Base-by-base conservation (phyloP, 441 rosid species). In the Erodium texanum region DNA sequence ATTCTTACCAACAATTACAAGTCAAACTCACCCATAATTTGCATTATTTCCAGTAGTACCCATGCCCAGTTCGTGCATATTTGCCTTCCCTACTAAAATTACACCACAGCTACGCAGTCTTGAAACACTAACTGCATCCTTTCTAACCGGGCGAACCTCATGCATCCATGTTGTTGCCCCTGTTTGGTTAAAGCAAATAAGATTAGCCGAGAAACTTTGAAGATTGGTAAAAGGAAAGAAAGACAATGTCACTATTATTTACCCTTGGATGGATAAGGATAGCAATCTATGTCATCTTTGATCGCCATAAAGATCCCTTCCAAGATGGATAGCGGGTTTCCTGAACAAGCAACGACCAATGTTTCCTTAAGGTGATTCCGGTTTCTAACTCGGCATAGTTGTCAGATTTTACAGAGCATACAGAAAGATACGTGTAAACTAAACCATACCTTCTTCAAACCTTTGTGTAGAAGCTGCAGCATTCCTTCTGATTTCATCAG, bases 21-120 rank as follows among this genome's bases (percentile, higher is more conserved):
- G 69, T 56, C 48, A 69, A 71, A 65, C 83, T 85, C 68, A 91
- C 97, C 96, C 97, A 59, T 89, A 87, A 77, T 86, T 89, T 19
- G 96, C 80, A 85, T 89, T 91, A 78, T 89, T 87, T 73, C 97
- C 96, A 12, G 92, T 89, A 14, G 94, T 85, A 7, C 97, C 97
- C 96, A 91, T 84, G 78, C 97, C 92, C 68, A 87, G 11, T 76
- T 92, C 96, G 74, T 92, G 94, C 96, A 92, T 87, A 82, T 92
- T 92, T 63, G 96, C 88, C 89, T 92, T 92, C n/a, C 97, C 97
- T 22, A 89, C 68, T n/a, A 92, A 70, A 79, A 92, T 77, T 54
- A 85, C 96, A 67, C 97, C 97, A 70, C 97, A 91, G 52, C 75
- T 73, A 15, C 97, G 89, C 69, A 89, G 75, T 74, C 85, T 82